Evolutionary conservation across 495 filamentous ascomycete species (phyloP).

Genomic region (Penicillium dipodomyicola): DNA sequence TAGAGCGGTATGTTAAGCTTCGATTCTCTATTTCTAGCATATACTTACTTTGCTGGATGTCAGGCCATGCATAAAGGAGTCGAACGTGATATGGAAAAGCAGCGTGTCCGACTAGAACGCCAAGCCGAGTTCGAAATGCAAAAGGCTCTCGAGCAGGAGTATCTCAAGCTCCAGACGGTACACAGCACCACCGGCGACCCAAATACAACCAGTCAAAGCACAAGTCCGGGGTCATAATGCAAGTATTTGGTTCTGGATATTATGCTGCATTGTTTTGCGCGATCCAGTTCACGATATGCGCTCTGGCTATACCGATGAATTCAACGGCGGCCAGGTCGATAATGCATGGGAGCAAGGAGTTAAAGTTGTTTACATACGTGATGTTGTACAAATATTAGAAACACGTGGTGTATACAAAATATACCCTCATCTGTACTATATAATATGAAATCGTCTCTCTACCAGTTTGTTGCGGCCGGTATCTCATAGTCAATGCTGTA

Average conservation of each 20-base stretch:
- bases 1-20: conserved; percentile 61
- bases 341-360: conserved; percentile 11
- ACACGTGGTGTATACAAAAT: conserved; percentile 2
- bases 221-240: conserved; percentile 22
- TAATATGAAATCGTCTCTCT: conserved; percentile 10
- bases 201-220: conserved; percentile 16
- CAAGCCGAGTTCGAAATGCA: conserved; percentile 95
- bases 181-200: conserved; percentile 32
- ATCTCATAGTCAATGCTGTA: background rate
- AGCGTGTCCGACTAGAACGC: conserved; percentile 80
- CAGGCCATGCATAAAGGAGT: conserved; percentile 97
- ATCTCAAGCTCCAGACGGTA: conserved; percentile 79
- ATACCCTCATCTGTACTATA: conserved; percentile 8
- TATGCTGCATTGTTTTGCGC: background rate
- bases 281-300: background rate
- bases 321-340: background rate
- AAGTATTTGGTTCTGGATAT: background rate
- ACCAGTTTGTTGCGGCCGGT: background rate
- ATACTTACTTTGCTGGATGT: conserved; percentile 13
- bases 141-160: conserved; percentile 78
- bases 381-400: conserved; percentile 11
- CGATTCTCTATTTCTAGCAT: background rate
- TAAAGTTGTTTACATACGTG: conserved; percentile 2
- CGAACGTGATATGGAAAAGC: conserved; percentile 91
- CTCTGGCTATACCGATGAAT: background rate